These are phyloP conservation scores for Dryas alaskensis DNA, from an alignment of 306 rosid genomes.

Conservation along the genomic window DNA sequence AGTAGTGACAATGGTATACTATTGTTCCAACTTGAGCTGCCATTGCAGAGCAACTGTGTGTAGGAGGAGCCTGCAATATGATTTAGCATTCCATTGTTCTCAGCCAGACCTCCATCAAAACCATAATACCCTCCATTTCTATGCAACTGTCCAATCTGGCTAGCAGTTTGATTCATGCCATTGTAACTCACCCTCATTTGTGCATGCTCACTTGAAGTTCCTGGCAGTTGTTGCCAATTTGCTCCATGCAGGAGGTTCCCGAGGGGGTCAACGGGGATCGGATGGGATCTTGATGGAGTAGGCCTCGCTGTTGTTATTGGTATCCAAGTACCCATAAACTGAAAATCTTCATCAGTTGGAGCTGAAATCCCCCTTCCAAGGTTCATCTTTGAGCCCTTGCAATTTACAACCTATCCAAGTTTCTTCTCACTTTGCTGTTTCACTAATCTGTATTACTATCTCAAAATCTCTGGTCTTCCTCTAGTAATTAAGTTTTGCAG, in stretches of 20 bases:
- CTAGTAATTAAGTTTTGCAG: neutral
- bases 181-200: constrained; percentile 29
- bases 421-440: neutral
- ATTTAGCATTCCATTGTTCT: constrained; percentile 21
- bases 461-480: neutral
- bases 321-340: constrained; percentile 35
- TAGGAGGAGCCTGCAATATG: constrained; percentile 31
- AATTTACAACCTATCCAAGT: constrained; percentile 22
- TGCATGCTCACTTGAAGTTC: constrained; percentile 30
- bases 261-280: constrained; percentile 22
- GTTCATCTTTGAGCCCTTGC: constrained; percentile 41
- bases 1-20: constrained; percentile 27
- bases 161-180: constrained; percentile 32
- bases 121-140: constrained; percentile 24
- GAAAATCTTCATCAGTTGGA: constrained; percentile 35
- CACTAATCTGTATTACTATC: neutral
- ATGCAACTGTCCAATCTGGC: constrained; percentile 22
- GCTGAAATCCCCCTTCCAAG: constrained; percentile 31
- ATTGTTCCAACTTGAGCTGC: constrained; percentile 30
- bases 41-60: constrained; percentile 25
- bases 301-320: constrained; percentile 55
- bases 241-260: constrained; percentile 28
- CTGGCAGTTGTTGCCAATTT: constrained; percentile 29
- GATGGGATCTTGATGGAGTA: constrained; percentile 28
- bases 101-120: constrained; percentile 21